A percentile compares a stretch with the other conserved stretches of the same genome.
Conservation (phyloP, 208 protist species). For the Balamuthia mandrillaris region DNA sequence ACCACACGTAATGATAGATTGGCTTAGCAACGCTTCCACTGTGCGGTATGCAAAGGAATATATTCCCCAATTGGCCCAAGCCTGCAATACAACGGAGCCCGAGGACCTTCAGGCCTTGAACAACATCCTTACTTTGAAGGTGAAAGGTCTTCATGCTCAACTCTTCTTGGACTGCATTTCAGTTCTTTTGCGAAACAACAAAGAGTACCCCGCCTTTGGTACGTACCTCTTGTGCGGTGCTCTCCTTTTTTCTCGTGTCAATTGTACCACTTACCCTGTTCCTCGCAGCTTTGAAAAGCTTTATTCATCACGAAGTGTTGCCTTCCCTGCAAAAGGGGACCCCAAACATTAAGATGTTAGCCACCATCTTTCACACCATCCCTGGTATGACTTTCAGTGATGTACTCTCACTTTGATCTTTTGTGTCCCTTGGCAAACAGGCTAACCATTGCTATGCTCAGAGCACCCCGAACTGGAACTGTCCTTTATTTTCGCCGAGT, state of each 20-base stretch:
- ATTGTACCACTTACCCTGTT: no score
- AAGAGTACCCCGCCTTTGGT: background rate
- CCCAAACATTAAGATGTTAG: slow-evolving; percentile 16
- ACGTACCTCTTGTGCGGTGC: no score
- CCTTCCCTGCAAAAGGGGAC: background rate
- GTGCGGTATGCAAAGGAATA: slow-evolving; percentile 15
- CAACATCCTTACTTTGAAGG: slow-evolving; percentile 8
- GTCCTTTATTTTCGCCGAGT: background rate
- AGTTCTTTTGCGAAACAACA: slow-evolving; percentile 21
- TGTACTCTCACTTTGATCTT: no score
- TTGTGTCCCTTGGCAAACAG: no score
- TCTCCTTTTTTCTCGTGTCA: no score
- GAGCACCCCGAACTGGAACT: background rate
- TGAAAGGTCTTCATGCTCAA: background rate
- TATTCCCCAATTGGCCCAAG: background rate
- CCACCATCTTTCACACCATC: slow-evolving; percentile 7
- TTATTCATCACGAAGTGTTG: slow-evolving; percentile 20
- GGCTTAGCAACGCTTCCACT: background rate
- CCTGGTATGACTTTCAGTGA: background rate
- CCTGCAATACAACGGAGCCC: background rate
- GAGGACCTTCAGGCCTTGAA: background rate
- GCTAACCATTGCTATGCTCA: no score
- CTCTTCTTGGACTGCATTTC: background rate
- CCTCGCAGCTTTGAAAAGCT: background rate
- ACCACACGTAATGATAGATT: background rate